phyloP scores from a whole-genome alignment of 2,329 filamentous ascomycete species.

The Fusarium sp. region DNA sequence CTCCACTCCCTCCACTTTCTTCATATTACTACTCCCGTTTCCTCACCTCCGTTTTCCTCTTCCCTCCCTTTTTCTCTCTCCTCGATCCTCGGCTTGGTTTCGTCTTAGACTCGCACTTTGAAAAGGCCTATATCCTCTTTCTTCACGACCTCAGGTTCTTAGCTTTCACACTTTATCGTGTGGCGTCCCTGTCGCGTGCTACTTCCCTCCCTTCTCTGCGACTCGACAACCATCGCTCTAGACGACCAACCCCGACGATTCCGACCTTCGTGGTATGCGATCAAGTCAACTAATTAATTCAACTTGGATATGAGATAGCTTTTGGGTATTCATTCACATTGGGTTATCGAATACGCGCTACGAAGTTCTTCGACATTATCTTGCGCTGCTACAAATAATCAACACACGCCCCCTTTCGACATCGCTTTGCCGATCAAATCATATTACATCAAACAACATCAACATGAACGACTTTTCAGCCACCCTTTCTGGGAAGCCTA shows the following conservation, averaged over 20 bases:
- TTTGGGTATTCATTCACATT: slow-evolving; percentile 51
- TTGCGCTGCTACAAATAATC: slow-evolving; percentile 18
- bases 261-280: slow-evolving; percentile 35
- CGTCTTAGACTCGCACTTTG: slow-evolving; percentile 34
- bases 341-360: slow-evolving; percentile 39
- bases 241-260: slow-evolving; percentile 38
- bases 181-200: slow-evolving; percentile 45
- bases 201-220: slow-evolving; percentile 38
- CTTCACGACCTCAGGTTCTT: slow-evolving; percentile 24
- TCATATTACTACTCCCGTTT: slow-evolving; percentile 43
- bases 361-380: slow-evolving; percentile 29
- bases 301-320: slow-evolving; percentile 52
- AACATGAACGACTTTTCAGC: slow-evolving; percentile 55
- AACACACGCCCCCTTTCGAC: slow-evolving; percentile 15
- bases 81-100: slow-evolving; percentile 41
- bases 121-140: slow-evolving; percentile 34
- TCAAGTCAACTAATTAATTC: slow-evolving; percentile 36
- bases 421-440: slow-evolving; percentile 15
- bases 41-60: slow-evolving; percentile 33
- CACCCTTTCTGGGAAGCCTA: slow-evolving; percentile 54
- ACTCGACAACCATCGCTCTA: slow-evolving; percentile 38
- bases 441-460: slow-evolving; percentile 18
- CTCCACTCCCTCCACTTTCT: slow-evolving; percentile 40
- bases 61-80: slow-evolving; percentile 22
- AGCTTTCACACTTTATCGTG: slow-evolving; percentile 34